Evolutionary conservation across 805 yeast species (phyloP).

Genomic region (Sungouiella blattae): DNA sequence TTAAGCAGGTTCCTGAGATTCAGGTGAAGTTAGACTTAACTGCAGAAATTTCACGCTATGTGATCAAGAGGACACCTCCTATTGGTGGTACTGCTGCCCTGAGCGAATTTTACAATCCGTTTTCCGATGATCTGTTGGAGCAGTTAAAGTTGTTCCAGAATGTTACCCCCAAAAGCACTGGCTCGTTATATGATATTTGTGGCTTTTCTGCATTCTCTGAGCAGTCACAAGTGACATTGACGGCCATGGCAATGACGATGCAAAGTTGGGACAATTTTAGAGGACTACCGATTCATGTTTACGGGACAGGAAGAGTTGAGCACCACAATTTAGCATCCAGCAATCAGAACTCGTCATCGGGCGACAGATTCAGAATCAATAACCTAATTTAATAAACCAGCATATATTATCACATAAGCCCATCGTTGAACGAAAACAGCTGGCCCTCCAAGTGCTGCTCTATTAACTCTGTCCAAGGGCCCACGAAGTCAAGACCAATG

Average conservation of each 20-base stretch:
- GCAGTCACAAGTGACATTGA: slow-evolving; percentile 14
- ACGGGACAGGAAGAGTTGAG: slow-evolving; percentile 10
- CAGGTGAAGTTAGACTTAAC: slow-evolving; percentile 18
- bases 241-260: slow-evolving; percentile 20
- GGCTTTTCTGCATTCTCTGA: slow-evolving; percentile 7
- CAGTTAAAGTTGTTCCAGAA: not conserved
- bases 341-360: not conserved
- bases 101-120: slow-evolving; percentile 12
- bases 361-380: slow-evolving; percentile 1
- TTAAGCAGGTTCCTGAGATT: slow-evolving; percentile 24
- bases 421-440: slow-evolving; percentile 26
- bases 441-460: slow-evolving; percentile 56
- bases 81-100: slow-evolving; percentile 1
- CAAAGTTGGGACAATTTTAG: slow-evolving; percentile 26
- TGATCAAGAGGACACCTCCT: slow-evolving; percentile 2
- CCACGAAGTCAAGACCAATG: slow-evolving; percentile 48
- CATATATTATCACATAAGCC: no score
- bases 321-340: not conserved
- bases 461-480: slow-evolving; percentile 77
- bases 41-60: slow-evolving; percentile 11
- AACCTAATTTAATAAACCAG: slow-evolving; percentile 1
- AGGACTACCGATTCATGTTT: slow-evolving; percentile 18
- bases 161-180: not conserved
- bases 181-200: slow-evolving; percentile 4
- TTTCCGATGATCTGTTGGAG: slow-evolving; percentile 3